Base-by-base conservation (phyloP, 2,329 filamentous ascomycete genomes). In the Colletotrichum liaoningense region DNA sequence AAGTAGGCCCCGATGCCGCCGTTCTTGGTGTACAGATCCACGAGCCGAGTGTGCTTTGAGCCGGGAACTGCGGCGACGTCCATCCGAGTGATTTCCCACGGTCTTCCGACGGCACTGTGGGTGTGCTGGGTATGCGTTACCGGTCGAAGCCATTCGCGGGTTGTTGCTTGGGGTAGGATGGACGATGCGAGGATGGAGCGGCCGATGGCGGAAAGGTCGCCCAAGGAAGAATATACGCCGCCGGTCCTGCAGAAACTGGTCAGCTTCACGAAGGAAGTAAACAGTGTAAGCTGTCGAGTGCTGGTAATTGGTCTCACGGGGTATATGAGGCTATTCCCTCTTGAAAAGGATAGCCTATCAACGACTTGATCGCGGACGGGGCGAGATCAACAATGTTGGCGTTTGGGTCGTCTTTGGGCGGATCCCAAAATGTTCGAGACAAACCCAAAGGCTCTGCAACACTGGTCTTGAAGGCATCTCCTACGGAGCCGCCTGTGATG, bases 1-100 rank as follows among this genome's bases (percentile, higher is more conserved):
- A 70, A 49, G 55, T 83, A 81, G 16, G 77, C 78, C 5, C 75
- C 76, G 28, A 80, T 79, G 5, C 73, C 77, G 35, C 78, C 78
- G n/a, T 72, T 55, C 67, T 79, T 78, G 38, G 75, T 74, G 57
- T 77, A 81, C 0, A 81, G 76, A 63, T 81, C 80, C 1, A 79
- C 77, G 1, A 79, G 68, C 1, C 79, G 78, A 52, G 79, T 81
- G 63, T 74, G 75, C 52, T 78, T 77, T n/a, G 67, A 74, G 1
- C 28, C 22, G 5, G 73, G 71, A 7, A 70, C 56, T 11, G 76
- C 46, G 26, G 76, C 67, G 22, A 75, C 42, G 62, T 63, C 42
- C 54, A 72, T 75, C 4, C 66, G 77, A 60, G 42, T 57, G 19
- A 78, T 78, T 58, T 78, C 76, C 77, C 77, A 78, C 1, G 75